These are phyloP conservation scores for Suillus subaureus DNA, from an alignment of 768 basidiomycete species.

Conservation along the genomic window DNA sequence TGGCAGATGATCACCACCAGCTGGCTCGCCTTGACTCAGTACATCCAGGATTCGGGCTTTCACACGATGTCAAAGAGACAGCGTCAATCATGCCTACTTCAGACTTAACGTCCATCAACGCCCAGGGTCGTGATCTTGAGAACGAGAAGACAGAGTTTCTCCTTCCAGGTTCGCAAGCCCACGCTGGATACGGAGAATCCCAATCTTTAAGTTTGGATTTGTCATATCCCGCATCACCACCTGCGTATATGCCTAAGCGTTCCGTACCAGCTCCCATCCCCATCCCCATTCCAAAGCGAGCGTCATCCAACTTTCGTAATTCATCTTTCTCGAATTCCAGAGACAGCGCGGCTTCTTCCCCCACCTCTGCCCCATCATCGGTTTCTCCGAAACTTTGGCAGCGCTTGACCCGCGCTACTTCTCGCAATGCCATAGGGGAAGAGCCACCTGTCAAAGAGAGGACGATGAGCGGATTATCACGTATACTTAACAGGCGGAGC, in stretches of 20 bases:
- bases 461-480: constrained; percentile 21
- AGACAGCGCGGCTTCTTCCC: background rate
- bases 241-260: background rate
- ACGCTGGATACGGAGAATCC: background rate
- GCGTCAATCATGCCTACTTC: background rate
- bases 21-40: background rate
- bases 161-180: background rate
- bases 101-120: background rate
- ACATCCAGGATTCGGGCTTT: constrained; percentile 4
- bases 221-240: background rate
- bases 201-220: background rate
- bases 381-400: constrained; percentile 26
- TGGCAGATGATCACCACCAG: constrained; percentile 12
- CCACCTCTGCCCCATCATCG: constrained; percentile 9
- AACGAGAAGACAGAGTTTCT: background rate
- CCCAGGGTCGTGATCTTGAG: background rate
- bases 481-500: constrained; percentile 22
- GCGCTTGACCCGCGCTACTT: constrained; percentile 21
- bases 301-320: background rate
- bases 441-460: constrained; percentile 14
- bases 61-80: constrained; percentile 3
- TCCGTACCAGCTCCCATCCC: constrained; percentile 12
- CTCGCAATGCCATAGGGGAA: constrained; percentile 18
- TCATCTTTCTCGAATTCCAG: constrained; percentile 11
- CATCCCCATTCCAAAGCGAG: constrained; percentile 9